These are phyloP conservation scores for Malus fusca DNA, from an alignment of 306 rosid species.

Conservation along the genomic window DNA sequence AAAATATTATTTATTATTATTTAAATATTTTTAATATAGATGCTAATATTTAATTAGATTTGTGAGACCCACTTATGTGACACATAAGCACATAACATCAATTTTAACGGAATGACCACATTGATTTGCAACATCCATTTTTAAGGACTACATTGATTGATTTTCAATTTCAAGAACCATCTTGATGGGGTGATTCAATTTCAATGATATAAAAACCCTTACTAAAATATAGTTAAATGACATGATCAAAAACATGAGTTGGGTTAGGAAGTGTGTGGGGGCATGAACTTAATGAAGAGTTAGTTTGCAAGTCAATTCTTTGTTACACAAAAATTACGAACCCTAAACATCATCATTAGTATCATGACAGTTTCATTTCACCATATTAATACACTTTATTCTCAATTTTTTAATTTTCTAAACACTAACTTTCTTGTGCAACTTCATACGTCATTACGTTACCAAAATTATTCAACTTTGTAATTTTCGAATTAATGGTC, in stretches of 20 bases:
- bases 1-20: too few species aligned
- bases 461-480: neutral
- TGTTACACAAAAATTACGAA: neutral
- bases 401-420: neutral
- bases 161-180: too few species aligned
- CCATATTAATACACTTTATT: neutral
- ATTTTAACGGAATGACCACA: too few species aligned
- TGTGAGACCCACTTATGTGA: too few species aligned
- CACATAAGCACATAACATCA: too few species aligned
- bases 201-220: too few species aligned
- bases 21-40: too few species aligned
- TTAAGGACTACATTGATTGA: too few species aligned
- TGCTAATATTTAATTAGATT: too few species aligned
- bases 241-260: neutral
- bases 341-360: neutral
- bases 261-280: neutral
- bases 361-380: constrained; percentile 6
- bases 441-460: constrained; percentile 4
- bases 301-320: neutral
- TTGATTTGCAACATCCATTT: too few species aligned
- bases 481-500: neutral
- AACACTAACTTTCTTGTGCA: neutral
- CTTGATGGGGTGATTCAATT: too few species aligned
- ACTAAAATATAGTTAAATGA: neutral
- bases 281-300: neutral